Conservation (phyloP, 805 yeast genomes). For the Yamadazyma olivae region DNA sequence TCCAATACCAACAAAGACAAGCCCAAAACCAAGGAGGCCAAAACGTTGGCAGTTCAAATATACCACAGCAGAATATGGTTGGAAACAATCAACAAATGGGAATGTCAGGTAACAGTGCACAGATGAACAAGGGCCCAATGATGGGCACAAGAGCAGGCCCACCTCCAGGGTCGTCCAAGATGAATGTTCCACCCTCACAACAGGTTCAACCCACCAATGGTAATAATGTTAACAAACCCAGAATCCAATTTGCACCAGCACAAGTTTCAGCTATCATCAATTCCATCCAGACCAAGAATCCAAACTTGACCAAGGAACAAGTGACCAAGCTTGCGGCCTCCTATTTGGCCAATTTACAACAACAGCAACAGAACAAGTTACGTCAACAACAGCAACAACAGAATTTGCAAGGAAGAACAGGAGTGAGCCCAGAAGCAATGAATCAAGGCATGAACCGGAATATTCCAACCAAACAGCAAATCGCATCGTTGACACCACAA, state of each 20-base stretch:
- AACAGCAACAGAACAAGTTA: constrained; percentile 42
- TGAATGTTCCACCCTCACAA: constrained; percentile 4
- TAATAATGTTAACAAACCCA: constrained; percentile 18
- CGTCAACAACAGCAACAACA: constrained; percentile 23
- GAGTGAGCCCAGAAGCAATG: constrained; percentile 3
- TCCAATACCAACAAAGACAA: constrained; percentile 41
- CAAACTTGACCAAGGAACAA: constrained; percentile 58
- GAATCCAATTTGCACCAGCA: constrained; percentile 51
- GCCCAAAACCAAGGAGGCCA: constrained; percentile 6
- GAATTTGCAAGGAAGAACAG: constrained; percentile 1
- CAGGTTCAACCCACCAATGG: constrained; percentile 16
- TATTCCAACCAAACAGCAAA: constrained; percentile 18
- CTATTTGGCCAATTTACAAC: constrained; percentile 57
- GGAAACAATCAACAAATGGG: neutral
- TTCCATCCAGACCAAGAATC: constrained; percentile 65
- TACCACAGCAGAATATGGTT: neutral
- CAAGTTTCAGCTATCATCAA: constrained; percentile 65
- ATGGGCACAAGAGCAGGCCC: constrained; percentile 15
- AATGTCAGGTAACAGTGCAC: neutral
- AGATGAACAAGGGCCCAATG: constrained; percentile 8
- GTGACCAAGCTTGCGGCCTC: constrained; percentile 66
- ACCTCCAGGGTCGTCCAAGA: constrained; percentile 2
- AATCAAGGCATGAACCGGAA: constrained; percentile 3
- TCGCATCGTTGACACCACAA: constrained; percentile 41
- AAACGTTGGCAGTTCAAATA: neutral